Percentiles rank a stretch among this genome's conserved stretches.
Evolutionary conservation across 768 basidiomycete genomes (phyloP).

Genomic region (Plicaturopsis crispa): DNA sequence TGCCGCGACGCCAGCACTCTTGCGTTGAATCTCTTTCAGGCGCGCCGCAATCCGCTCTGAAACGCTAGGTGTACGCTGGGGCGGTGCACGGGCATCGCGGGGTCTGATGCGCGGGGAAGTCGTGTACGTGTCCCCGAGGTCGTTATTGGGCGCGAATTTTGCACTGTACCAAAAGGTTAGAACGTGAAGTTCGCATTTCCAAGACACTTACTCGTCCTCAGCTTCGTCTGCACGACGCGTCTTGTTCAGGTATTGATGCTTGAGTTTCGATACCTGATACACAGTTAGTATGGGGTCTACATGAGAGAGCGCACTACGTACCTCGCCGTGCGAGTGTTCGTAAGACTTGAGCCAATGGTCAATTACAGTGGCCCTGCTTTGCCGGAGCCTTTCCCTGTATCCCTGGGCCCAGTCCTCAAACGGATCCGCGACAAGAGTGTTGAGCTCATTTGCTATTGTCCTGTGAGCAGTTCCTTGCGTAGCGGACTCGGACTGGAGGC

Average conservation of each 20-base stretch:
- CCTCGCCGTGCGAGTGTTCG: constrained; percentile 60
- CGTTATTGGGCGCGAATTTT: constrained; percentile 76
- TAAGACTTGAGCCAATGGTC: constrained; percentile 66
- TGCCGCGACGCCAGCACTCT: constrained; percentile 27
- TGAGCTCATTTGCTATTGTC: constrained; percentile 66
- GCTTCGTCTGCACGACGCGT: constrained; percentile 83
- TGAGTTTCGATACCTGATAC: constrained; percentile 50
- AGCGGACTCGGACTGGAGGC: constrained; percentile 66
- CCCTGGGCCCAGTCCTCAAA: constrained; percentile 73
- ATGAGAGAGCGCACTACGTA: constrained; percentile 18
- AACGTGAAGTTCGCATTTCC: constrained; percentile 7
- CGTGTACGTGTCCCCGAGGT: constrained; percentile 67
- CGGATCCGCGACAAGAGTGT: constrained; percentile 68
- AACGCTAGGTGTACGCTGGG: constrained; percentile 67
- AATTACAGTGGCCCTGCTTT: constrained; percentile 49
- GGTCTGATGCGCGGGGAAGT: constrained; percentile 67
- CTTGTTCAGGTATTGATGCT: constrained; percentile 71
- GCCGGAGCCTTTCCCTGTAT: constrained; percentile 62
- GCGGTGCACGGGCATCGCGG: constrained; percentile 32
- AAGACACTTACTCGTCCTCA: constrained; percentile 77
- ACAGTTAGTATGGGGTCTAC: constrained; percentile 1
- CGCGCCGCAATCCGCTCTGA: constrained; percentile 83
- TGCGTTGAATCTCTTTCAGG: constrained; percentile 72
- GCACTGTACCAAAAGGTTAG: constrained; percentile 39
- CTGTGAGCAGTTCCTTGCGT: constrained; percentile 72